These are phyloP conservation scores for Cyclostephanos invisitatus DNA, from an alignment of 108 stramenopile genomes.

Conservation along the genomic window DNA sequence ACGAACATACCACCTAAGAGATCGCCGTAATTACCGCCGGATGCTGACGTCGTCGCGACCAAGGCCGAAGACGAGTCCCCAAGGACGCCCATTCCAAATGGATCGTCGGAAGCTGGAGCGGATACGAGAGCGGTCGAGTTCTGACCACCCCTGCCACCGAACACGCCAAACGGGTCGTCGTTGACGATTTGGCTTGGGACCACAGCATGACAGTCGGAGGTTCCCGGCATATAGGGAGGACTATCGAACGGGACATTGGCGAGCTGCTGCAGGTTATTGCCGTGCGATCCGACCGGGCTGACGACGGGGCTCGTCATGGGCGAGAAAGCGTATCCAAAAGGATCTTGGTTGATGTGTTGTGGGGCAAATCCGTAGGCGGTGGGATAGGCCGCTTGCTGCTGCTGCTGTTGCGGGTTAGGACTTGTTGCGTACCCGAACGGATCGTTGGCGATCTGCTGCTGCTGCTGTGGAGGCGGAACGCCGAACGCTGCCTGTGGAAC, in stretches of 20 bases:
- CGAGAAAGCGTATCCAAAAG: constrained; percentile 41
- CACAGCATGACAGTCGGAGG: constrained; percentile 7
- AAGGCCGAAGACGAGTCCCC: constrained; percentile 5
- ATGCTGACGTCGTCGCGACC: constrained; percentile 16
- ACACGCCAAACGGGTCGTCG: constrained; percentile 43
- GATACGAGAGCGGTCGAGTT: not conserved
- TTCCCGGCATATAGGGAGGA: constrained; percentile 1
- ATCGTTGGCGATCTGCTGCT: not conserved
- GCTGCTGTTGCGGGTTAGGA: not conserved
- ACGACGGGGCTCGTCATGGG: constrained; percentile 31
- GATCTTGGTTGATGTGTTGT: constrained; percentile 12
- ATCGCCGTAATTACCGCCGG: constrained; percentile 7
- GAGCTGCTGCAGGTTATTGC: constrained; percentile 1
- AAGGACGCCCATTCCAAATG: constrained; percentile 17
- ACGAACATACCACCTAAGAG: constrained; percentile 31
- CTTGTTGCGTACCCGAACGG: not conserved
- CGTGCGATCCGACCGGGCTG: not conserved
- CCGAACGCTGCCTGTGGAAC: not conserved
- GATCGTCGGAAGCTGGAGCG: constrained; percentile 18
- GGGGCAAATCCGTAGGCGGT: not conserved
- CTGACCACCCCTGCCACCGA: constrained; percentile 2
- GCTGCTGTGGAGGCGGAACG: not conserved
- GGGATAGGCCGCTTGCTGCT: not conserved
- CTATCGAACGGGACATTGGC: not conserved
- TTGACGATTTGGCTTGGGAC: constrained; percentile 25